Evolutionary conservation across 2,329 filamentous ascomycete species (phyloP), one percentile per base, ranked within the genome.

Genomic region (Metarhizium robertsii): DNA sequence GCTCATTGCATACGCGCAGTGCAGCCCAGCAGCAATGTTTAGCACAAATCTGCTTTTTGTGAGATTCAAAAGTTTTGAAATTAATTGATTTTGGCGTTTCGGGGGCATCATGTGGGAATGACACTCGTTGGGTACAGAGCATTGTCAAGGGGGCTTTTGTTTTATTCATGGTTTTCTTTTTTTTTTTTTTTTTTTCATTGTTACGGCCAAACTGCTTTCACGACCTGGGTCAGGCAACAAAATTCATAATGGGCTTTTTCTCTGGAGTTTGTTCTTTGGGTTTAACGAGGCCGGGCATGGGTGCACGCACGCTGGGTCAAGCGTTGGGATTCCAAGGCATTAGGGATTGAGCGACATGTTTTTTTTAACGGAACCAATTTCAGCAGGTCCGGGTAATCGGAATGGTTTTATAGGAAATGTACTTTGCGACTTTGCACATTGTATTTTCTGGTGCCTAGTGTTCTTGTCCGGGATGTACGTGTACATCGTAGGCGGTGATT

Each of bases 171-270:
- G 25, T 4, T 42, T 50, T 34, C 29, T 20, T 29, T 54, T 49
- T 45, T 20, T 16, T 29, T 54, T 45, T 49, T 20, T 16, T 51
- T 20, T 11, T 20, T 48, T 46, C 29, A 30, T 49, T 52, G 34
- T 52, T 25, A 63, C 54, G 60, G 61, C 49, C 53, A 38, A 10
- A 14, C 6, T 51, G 7, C 13, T 20, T 53, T 62, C 58, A 58
- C 52, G 57, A 59, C 55, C 53, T 57, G 57, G 53, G 58, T 58
- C 61, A 59, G 64, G 60, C 60, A 38, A 45, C 13, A 38, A 38
- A 50, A 38, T 20, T 38, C 34, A n/a, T 29, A 18, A 6, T 25
- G 25, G 3, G 8, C n/a, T 14, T n/a, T 34, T 14, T 38, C 34
- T 43, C 10, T 8, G 34, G 49, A 40, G 3, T 18, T 49, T 4